Conservation (phyloP, 2,329 filamentous ascomycete genomes). For the Hysterium pulicare region DNA sequence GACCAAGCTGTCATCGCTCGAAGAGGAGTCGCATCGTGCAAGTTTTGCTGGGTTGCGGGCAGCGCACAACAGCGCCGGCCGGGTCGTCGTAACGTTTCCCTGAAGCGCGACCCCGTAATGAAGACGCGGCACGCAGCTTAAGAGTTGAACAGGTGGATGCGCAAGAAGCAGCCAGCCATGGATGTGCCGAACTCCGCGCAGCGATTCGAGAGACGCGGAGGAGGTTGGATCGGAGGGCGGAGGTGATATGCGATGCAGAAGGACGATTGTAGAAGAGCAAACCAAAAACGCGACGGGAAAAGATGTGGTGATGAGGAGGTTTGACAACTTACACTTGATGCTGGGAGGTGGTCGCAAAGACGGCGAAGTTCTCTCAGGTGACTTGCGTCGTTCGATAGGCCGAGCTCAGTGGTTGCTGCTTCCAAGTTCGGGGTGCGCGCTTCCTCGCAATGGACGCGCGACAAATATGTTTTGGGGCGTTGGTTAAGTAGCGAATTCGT, state of each 20-base stretch:
- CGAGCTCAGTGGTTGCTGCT: neutral
- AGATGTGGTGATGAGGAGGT: neutral
- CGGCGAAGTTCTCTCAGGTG: neutral
- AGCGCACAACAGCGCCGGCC: slow-evolving; percentile 30
- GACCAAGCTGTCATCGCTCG: slow-evolving; percentile 37
- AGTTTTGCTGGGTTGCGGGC: slow-evolving; percentile 14
- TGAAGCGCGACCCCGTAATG: slow-evolving; percentile 19
- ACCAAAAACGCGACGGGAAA: neutral
- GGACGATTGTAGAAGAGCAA: slow-evolving; percentile 1
- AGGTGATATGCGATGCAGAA: neutral
- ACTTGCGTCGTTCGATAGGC: slow-evolving; percentile 1
- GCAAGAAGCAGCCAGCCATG: neutral
- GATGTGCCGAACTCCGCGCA: neutral
- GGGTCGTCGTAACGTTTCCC: slow-evolving; percentile 18
- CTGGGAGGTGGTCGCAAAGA: neutral
- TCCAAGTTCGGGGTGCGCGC: slow-evolving; percentile 1
- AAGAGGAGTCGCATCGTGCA: slow-evolving; percentile 26
- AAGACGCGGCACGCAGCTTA: neutral
- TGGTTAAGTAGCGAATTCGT: neutral
- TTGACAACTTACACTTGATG: slow-evolving; percentile 2
- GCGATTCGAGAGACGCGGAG: neutral
- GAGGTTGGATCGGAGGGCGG: neutral
- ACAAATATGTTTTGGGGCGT: neutral
- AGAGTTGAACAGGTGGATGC: neutral
- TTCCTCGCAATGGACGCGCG: neutral